Conservation (phyloP, 768 basidiomycete species). For the Arthromyces matolae region DNA sequence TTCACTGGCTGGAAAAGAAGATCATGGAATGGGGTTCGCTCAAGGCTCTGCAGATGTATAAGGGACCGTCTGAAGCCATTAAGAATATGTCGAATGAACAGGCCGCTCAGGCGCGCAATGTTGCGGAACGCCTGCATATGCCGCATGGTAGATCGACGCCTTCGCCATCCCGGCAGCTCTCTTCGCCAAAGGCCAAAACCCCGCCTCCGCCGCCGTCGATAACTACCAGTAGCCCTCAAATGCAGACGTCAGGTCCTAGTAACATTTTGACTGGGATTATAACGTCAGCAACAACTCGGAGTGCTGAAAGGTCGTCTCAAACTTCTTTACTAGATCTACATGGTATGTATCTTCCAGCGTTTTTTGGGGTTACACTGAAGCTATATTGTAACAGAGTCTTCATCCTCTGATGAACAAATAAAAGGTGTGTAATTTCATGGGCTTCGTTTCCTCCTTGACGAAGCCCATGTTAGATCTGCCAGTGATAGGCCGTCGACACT, state of each 20-base stretch:
- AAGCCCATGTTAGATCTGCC: constrained; percentile 13
- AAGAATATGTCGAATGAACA: constrained; percentile 35
- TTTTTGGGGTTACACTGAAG: not conserved
- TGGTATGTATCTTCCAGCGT: not conserved
- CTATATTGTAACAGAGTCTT: not conserved
- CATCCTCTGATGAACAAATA: constrained; percentile 11
- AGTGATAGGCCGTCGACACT: constrained; percentile 12
- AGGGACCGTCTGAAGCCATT: constrained; percentile 53
- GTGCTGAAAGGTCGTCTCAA: constrained; percentile 1
- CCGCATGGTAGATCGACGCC: constrained; percentile 33
- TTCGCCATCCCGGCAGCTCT: constrained; percentile 21
- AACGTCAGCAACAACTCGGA: constrained; percentile 1
- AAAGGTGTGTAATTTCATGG: constrained; percentile 9
- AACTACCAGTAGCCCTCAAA: not conserved
- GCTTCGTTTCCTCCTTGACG: not conserved
- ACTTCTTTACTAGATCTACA: constrained; percentile 2
- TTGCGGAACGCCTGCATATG: constrained; percentile 47
- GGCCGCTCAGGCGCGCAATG: constrained; percentile 36
- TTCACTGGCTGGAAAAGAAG: constrained; percentile 95
- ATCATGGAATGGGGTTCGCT: constrained; percentile 99
- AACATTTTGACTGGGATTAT: not conserved
- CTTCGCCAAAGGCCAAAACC: not conserved
- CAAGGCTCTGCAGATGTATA: constrained; percentile 87
- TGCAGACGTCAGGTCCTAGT: not conserved
- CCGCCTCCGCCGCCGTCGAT: constrained; percentile 2